Evolutionary conservation across 768 basidiomycete species (phyloP).

Genomic region (Rhizopogon vulgaris): DNA sequence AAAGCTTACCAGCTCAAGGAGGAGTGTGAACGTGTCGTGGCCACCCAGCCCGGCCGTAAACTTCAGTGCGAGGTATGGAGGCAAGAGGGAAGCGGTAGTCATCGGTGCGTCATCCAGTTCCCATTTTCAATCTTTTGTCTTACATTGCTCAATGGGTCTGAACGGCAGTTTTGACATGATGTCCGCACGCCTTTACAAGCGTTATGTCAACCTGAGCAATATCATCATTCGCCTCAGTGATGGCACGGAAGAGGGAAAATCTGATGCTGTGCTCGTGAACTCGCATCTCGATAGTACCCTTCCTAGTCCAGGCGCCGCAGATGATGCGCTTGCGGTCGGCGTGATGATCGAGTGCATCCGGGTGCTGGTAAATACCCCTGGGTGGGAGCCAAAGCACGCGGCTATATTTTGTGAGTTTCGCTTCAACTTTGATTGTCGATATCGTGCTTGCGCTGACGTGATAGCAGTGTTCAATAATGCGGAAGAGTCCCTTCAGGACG

Average conservation of each 20-base stretch:
- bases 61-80: constrained; percentile 91
- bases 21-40: constrained; percentile 54
- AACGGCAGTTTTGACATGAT: constrained; percentile 86
- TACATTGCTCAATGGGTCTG: neutral
- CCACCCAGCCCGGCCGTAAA: constrained; percentile 38
- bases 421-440: neutral
- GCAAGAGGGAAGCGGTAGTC: constrained; percentile 83
- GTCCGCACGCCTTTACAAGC: constrained; percentile 76
- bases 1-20: constrained; percentile 56
- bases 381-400: constrained; percentile 68
- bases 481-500: constrained; percentile 93
- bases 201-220: constrained; percentile 83
- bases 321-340: constrained; percentile 84
- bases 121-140: neutral
- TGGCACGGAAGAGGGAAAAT: constrained; percentile 64
- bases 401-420: constrained; percentile 71
- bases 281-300: constrained; percentile 87
- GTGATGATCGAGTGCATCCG: constrained; percentile 89
- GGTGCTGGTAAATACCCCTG: constrained; percentile 59
- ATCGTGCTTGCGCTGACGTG: neutral
- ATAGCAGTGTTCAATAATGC: constrained; percentile 85
- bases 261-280: constrained; percentile 82
- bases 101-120: constrained; percentile 51
- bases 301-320: constrained; percentile 83
- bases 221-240: constrained; percentile 83